phyloP scores from a whole-genome alignment of 176 grass and related monocot genomes.

The Areca catechu region DNA sequence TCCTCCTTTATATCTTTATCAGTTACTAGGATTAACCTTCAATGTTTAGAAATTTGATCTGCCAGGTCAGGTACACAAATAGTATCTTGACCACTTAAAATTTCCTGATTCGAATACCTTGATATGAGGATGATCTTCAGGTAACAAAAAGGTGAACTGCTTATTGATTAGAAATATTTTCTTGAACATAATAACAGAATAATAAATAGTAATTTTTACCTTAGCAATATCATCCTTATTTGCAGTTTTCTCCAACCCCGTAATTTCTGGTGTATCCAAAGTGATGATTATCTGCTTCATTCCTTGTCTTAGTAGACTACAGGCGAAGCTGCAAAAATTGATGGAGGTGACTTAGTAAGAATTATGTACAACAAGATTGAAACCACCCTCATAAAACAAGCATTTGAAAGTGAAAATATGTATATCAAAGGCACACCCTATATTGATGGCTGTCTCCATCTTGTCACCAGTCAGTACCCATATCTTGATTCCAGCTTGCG shows the following conservation, averaged over 20 bases:
- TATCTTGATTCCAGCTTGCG: conserved; percentile 95
- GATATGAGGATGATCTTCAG: too few species aligned
- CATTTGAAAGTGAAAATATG: too few species aligned
- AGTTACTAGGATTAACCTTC: too few species aligned
- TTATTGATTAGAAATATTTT: too few species aligned
- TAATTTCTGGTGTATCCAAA: conserved; percentile 56
- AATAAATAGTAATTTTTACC: not conserved
- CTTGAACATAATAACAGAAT: not conserved
- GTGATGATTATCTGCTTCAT: conserved; percentile 92
- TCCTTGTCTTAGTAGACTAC: conserved; percentile 82
- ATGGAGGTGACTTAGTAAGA: not conserved
- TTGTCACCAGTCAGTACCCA: conserved; percentile 96
- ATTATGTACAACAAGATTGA: not conserved
- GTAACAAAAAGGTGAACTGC: too few species aligned
- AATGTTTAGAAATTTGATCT: too few species aligned
- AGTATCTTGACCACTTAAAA: too few species aligned
- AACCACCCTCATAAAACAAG: not conserved
- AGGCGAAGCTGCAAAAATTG: conserved; percentile 58
- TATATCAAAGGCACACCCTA: conserved; percentile 35
- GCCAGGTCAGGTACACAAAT: too few species aligned
- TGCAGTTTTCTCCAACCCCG: conserved; percentile 50
- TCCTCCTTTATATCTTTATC: too few species aligned
- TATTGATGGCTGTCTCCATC: conserved; percentile 97
- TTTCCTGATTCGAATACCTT: too few species aligned
- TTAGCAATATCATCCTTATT: conserved; percentile 27